phyloP scores from a whole-genome alignment of 495 filamentous ascomycete species.

The Lophium mytilinum region DNA sequence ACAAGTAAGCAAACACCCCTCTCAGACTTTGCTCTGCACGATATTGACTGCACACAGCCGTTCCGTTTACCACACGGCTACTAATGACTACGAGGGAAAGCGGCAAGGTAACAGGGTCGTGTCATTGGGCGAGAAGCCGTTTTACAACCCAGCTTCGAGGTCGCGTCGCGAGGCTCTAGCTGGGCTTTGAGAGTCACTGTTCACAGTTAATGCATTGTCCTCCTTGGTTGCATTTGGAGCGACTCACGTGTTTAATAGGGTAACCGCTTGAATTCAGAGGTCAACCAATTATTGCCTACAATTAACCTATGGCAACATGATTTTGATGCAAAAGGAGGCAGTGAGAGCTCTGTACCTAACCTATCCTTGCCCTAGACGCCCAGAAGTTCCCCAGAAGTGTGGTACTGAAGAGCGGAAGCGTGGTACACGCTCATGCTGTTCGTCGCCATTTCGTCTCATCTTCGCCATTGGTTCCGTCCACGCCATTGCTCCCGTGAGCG shows the following conservation, averaged over 20 bases:
- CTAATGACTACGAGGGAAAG: constrained; percentile 57
- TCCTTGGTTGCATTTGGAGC: too few species aligned
- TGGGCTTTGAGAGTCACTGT: too few species aligned
- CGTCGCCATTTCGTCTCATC: constrained; percentile 51
- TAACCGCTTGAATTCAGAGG: too few species aligned
- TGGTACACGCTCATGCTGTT: constrained; percentile 38
- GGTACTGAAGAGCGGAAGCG: too few species aligned
- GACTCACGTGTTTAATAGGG: too few species aligned
- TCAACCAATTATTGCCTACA: too few species aligned
- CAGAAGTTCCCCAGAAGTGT: too few species aligned
- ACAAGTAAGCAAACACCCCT: constrained; percentile 38
- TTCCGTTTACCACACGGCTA: constrained; percentile 58
- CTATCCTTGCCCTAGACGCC: too few species aligned
- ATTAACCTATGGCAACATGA: too few species aligned
- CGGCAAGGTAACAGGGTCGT: constrained; percentile 46
- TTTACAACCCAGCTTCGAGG: constrained; percentile 38
- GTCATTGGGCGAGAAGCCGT: constrained; percentile 37
- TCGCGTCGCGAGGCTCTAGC: not conserved
- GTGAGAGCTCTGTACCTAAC: too few species aligned
- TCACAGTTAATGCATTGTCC: too few species aligned
- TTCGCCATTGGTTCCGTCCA: constrained; percentile 30
- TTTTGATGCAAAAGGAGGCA: too few species aligned
- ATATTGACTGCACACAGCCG: constrained; percentile 23
- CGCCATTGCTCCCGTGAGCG: constrained; percentile 1
- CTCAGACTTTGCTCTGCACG: not conserved